phyloP scores from a whole-genome alignment of 495 filamentous ascomycete genomes.

The Viridothelium virens region DNA sequence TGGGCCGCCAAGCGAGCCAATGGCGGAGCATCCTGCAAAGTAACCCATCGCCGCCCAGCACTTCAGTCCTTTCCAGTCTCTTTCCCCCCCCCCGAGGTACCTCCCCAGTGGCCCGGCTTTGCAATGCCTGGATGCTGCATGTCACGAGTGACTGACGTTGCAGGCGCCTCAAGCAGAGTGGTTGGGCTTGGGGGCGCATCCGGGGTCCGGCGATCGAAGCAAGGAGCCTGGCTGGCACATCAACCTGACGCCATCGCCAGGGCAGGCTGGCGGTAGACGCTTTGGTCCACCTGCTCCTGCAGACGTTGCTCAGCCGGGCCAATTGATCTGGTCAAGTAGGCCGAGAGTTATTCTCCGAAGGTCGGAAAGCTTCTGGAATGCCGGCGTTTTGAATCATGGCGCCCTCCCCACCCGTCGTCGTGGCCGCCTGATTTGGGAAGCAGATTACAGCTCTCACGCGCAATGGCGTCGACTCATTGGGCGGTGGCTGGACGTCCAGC shows the following conservation, averaged over 20 bases:
- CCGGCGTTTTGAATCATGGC: constrained; percentile 3
- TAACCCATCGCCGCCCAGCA: constrained; percentile 10
- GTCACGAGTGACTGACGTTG: constrained; percentile 11
- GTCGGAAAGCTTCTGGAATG: constrained; percentile 11
- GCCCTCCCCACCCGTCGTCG: background rate
- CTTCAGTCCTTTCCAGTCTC: constrained; percentile 1
- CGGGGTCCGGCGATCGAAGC: constrained; percentile 3
- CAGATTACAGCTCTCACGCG: constrained; percentile 6
- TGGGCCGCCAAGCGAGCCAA: constrained; percentile 10
- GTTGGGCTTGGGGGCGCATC: background rate
- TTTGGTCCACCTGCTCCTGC: constrained; percentile 10
- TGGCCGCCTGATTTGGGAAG: background rate
- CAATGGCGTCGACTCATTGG: background rate
- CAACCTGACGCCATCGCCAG: constrained; percentile 1
- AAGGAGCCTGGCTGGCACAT: constrained; percentile 9
- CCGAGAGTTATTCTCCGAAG: constrained; percentile 6
- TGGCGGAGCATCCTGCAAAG: constrained; percentile 1
- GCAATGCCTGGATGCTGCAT: constrained; percentile 4
- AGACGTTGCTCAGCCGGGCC: constrained; percentile 2
- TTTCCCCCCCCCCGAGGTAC: background rate
- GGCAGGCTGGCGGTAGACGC: constrained; percentile 5
- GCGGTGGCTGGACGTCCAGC: background rate
- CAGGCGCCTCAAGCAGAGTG: constrained; percentile 6
- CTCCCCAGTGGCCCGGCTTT: background rate
- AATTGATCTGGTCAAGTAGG: constrained; percentile 1